Evolutionary conservation across 352 stramenopile genomes (phyloP), one percentile per base, ranked within the genome.

Genomic region (Thalassiosira ordinaria): DNA sequence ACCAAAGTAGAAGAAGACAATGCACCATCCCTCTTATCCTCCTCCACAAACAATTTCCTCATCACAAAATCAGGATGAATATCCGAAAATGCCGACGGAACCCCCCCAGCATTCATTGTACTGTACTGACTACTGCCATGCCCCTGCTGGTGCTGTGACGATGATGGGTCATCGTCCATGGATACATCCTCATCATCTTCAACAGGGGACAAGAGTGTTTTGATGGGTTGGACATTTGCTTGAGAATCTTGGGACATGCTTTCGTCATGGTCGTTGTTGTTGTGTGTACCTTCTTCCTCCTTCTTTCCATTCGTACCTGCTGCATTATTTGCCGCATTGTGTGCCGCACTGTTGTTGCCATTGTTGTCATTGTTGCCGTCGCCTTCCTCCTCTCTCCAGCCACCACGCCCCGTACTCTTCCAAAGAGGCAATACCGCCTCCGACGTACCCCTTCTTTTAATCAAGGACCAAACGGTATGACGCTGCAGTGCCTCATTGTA

Each of bases 401-500:
- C 33, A 46, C 77, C 57, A 0, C 77, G 41, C 24, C 70, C 77
- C 16, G 77, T 85, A 71, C 56, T 82, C 73, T 66, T 78, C 72
- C 73, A 82, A 22, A 86, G 62, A 9, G 67, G 65, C 51, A 76
- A 65, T 6, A 31, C 13, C 27, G n/a, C n/a, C n/a, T 55, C 18
- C 16, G 57, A 35, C 20, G 61, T 33, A 53, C 29, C 33, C 13
- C 62, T 29, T 11, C 55, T 41, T 16, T 67, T 51, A 7, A 22
- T 33, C 35, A 86, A 66, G 5, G 61, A 76, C 78, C 78, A 86
- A 22, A 85, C 49, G 1, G 70, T 56, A 55, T 85, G 70, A 14
- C 70, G 26, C 35, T 53, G 51, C 46, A 55, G 27, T 27, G 1
- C 31, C 63, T 68, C 67, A 73, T 92, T 83, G 70, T 91, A 91